Evolutionary conservation across 2,329 filamentous ascomycete genomes (phyloP), one percentile per base, ranked within the genome.

Genomic region (Botryotinia calthae): DNA sequence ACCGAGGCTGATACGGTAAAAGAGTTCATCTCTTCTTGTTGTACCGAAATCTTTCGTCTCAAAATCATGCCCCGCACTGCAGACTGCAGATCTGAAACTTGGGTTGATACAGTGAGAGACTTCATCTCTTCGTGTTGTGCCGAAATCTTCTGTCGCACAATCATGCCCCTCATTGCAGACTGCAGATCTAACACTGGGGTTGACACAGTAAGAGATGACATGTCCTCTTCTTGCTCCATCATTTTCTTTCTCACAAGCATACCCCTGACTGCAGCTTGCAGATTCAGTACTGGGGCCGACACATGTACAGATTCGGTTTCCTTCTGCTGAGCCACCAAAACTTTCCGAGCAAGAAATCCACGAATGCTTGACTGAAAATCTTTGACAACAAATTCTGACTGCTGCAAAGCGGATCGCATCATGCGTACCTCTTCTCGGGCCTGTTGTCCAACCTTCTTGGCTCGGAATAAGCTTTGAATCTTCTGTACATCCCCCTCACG

Each of bases 401-500:
- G 84, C 76, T 86, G 85, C 79, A 94, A 87, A 78, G 91, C 87
- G 79, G 85, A 86, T 81, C 81, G 85, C 76, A 85, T 83, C 76
- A 87, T 83, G 79, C 84, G 84, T 82, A 90, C 84, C 83, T 90
- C 84, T 76, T 86, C 82, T 75, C 89, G 87, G 28, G 42, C 65
- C 25, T 68, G 34, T 42, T 44, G 48, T 16, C 65, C 65, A 75
- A 85, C 86, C 79, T 90, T 92, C 73, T 87, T 87, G 34, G 91
- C 93, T 78, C 93, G 87, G 80, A 94, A 88, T 64, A 97, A 85
- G 81, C 90, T 97, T 82, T 99, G 96, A 20, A 99, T 84, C 78
- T 90, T 89, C 74, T 96, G 83, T 63, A 98, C 87, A 74, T 93
- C 88, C 9, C 86, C 85, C 81, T 95, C 92, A 72, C 90, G 87